A percentile compares a stretch with the other conserved stretches of the same genome.
These are phyloP conservation scores for Vitellaria paradoxa DNA, from an alignment of 179 eudicot genomes.

Conservation along the genomic window DNA sequence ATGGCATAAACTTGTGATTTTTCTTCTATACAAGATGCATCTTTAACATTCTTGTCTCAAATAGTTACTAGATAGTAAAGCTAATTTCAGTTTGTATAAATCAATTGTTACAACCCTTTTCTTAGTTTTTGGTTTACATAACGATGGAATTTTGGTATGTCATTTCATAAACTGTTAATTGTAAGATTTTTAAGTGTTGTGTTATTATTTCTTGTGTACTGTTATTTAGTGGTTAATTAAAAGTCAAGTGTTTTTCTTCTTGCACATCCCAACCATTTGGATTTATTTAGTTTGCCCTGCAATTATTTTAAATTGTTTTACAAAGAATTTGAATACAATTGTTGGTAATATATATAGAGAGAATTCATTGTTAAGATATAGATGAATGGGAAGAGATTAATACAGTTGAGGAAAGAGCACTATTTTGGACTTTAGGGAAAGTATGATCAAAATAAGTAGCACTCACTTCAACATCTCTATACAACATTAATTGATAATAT, in stretches of 20 bases:
- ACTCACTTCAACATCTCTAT: no score
- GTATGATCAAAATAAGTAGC: no score
- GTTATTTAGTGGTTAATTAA: no score
- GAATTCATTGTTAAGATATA: no score
- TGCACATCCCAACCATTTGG: not conserved
- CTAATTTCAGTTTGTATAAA: conserved; percentile 5
- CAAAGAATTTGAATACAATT: no score
- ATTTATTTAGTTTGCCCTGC: not conserved
- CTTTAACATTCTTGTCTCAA: not conserved
- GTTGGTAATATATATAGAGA: no score
- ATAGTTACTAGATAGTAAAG: not conserved
- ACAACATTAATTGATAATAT: no score
- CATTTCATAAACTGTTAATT: not conserved
- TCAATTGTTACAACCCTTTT: not conserved
- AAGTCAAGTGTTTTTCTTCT: not conserved
- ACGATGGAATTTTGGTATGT: not conserved
- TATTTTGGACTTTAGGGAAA: no score
- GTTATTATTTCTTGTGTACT: not conserved
- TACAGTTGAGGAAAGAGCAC: no score
- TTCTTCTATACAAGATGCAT: not conserved
- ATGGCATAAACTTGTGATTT: conserved; percentile 14
- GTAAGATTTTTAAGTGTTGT: not conserved
- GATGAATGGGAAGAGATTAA: no score
- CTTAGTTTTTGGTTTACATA: not conserved
- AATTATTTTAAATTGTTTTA: no score